Evolutionary conservation across 2,329 filamentous ascomycete genomes (phyloP).

Genomic region (Exophiala sp.): DNA sequence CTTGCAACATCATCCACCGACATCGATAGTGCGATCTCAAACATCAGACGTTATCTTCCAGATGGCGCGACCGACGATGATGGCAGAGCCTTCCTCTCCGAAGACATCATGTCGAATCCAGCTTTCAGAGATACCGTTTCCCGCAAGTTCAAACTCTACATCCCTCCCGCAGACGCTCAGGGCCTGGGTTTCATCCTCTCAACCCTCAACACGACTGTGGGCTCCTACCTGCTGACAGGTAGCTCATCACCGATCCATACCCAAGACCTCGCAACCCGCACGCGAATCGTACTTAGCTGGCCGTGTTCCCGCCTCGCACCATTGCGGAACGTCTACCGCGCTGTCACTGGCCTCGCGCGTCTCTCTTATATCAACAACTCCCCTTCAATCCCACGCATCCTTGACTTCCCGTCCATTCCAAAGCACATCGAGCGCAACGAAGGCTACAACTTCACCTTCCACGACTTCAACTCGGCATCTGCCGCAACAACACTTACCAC

Average conservation of each 20-base stretch:
- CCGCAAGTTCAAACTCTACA: conserved; percentile 47
- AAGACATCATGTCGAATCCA: conserved; percentile 47
- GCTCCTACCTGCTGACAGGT: conserved; percentile 57
- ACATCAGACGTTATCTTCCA: conserved; percentile 31
- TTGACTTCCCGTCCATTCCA: conserved; percentile 55
- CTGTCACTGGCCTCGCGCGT: conserved; percentile 49
- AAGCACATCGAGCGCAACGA: conserved; percentile 50
- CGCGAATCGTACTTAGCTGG: conserved; percentile 54
- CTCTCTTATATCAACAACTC: conserved; percentile 53
- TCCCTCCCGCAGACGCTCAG: conserved; percentile 48
- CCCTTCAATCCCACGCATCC: conserved; percentile 46
- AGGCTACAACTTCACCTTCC: conserved; percentile 54
- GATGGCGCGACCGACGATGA: conserved; percentile 35
- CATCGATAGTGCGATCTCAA: conserved; percentile 13
- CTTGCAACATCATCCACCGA: conserved; percentile 3
- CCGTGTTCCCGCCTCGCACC: conserved; percentile 50
- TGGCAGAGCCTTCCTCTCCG: conserved; percentile 46
- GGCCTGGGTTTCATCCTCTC: conserved; percentile 52
- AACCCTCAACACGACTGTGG: conserved; percentile 53
- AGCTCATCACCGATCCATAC: conserved; percentile 52
- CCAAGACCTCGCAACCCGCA: conserved; percentile 53
- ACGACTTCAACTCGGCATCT: conserved; percentile 54
- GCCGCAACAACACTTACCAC: conserved; percentile 58
- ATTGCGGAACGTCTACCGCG: conserved; percentile 49
- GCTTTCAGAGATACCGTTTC: conserved; percentile 49